Conservation (phyloP, 495 filamentous ascomycete species). For the Xeromyces bisporus region DNA sequence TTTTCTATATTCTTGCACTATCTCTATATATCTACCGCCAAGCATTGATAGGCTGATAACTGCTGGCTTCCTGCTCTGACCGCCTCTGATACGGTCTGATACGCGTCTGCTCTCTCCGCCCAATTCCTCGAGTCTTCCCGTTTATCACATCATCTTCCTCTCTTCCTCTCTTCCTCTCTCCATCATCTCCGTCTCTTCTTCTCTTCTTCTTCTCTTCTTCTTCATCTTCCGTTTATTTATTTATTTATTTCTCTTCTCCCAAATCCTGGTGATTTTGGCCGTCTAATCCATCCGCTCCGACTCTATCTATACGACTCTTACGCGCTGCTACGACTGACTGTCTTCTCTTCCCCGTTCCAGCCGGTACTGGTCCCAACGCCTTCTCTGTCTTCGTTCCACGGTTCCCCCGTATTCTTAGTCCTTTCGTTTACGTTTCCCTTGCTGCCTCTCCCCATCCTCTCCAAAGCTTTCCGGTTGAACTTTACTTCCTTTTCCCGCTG, state of each 20-base stretch:
- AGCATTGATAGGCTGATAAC: too few relatives aligned
- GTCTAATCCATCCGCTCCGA: background rate
- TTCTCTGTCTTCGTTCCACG: slow-evolving; percentile 5
- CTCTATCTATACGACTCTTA: too few relatives aligned
- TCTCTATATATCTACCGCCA: too few relatives aligned
- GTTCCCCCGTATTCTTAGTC: slow-evolving; percentile 6
- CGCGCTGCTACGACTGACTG: background rate
- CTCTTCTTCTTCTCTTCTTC: slow-evolving; percentile 1
- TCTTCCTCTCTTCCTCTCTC: slow-evolving; percentile 7
- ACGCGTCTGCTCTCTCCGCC: too few relatives aligned
- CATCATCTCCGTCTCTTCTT: background rate
- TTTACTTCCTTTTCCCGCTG: slow-evolving; percentile 2
- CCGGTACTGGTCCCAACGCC: background rate
- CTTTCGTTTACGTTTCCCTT: too few relatives aligned
- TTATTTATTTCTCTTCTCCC: slow-evolving; percentile 4
- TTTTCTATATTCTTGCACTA: too few relatives aligned
- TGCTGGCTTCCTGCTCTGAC: too few relatives aligned
- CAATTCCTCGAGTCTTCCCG: too few relatives aligned
- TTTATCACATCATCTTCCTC: slow-evolving; percentile 9
- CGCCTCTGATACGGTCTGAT: too few relatives aligned
- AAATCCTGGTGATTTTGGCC: slow-evolving; percentile 1
- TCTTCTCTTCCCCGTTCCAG: slow-evolving; percentile 13
- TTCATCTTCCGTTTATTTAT: background rate
- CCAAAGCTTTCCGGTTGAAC: slow-evolving; percentile 1
- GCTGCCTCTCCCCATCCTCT: background rate